Evolutionary conservation across 805 yeast species (phyloP), one percentile per base, ranked within the genome.

Genomic region (Nakazawaea pomicola): DNA sequence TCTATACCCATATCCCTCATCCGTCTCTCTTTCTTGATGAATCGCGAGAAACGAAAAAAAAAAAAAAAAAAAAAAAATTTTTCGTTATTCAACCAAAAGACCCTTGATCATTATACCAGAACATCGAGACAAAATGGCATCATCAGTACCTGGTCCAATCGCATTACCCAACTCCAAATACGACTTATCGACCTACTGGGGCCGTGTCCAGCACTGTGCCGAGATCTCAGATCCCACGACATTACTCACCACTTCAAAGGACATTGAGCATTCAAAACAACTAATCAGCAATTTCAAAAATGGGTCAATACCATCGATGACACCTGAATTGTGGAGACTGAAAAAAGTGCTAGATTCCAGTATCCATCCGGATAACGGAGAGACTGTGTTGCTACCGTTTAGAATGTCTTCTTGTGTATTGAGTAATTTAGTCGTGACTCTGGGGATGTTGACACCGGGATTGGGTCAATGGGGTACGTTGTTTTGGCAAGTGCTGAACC

Each of bases 401-500:
- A 76, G 99, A 64, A 93, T 93, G 99, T 88, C 96, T 18, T 83
- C 91, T 24, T 88, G 93, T 66, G 99, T 93, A 14, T 67, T 93
- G 40, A 87, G 96, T 9, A 93, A 93, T 61, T 65, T 93, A 62
- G 91, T 91, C 17, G 98, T 93, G 37, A 91, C 98, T 5, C 91
- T 84, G 3, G 99, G 99, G 49, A 93, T 93, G 99, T 74, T 93
- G 49, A 91, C 97, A 1, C 99, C 99, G 6, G 84, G 85, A 42
- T 62, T 93, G 56, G 95, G 95, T 8, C 79, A 89, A 8, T 78
- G 74, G 0, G 99, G 99, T 29, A 91, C 98, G 0, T 58, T 89
- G 17, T 91, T 93, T 64, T 93, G 99, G 99, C 99, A 93, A 65
- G 78, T 93, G 59, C 95, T 97, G 16, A 93, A 93, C 65, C 99